A percentile compares a stretch with the other conserved stretches of the same genome.
Evolutionary conservation across 2,329 filamentous ascomycete species (phyloP).

Genomic region (Tolypocladium paradoxum): DNA sequence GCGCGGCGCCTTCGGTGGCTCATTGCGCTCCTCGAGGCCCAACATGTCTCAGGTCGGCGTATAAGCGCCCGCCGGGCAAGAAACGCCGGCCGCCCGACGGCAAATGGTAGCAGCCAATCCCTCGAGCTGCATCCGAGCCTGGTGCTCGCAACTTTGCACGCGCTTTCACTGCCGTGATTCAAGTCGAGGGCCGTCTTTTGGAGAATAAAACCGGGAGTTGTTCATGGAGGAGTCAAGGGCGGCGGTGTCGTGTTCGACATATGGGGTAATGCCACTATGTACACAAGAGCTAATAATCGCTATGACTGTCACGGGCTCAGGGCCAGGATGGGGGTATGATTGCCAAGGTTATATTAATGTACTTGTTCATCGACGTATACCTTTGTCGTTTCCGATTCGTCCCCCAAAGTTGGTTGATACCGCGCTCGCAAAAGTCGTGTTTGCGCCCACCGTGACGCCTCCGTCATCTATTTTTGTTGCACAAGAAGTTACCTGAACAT

Average conservation of each 20-base stretch:
- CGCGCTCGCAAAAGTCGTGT: background rate
- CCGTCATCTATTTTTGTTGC: background rate
- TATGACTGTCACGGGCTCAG: background rate
- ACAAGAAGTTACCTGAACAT: background rate
- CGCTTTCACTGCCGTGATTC: background rate
- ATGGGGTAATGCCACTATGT: conserved; percentile 11
- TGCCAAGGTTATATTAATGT: background rate
- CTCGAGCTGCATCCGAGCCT: background rate
- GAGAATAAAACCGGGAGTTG: background rate
- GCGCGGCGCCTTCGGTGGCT: conserved; percentile 33
- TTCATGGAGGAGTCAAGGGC: conserved; percentile 1
- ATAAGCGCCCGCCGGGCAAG: conserved; percentile 14
- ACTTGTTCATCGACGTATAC: background rate
- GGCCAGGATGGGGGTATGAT: background rate
- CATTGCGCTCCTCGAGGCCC: conserved; percentile 31
- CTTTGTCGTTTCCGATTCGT: background rate
- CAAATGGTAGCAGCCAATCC: background rate
- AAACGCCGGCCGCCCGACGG: background rate
- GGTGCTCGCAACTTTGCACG: background rate
- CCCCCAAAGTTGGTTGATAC: background rate
- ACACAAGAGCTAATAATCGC: conserved; percentile 5
- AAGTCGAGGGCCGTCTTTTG: background rate
- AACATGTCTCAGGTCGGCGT: conserved; percentile 48
- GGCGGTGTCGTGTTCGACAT: conserved; percentile 5
- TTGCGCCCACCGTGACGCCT: background rate